These are phyloP conservation scores for Fusarium buxicola DNA, from an alignment of 2,329 filamentous ascomycete genomes.

Conservation along the genomic window DNA sequence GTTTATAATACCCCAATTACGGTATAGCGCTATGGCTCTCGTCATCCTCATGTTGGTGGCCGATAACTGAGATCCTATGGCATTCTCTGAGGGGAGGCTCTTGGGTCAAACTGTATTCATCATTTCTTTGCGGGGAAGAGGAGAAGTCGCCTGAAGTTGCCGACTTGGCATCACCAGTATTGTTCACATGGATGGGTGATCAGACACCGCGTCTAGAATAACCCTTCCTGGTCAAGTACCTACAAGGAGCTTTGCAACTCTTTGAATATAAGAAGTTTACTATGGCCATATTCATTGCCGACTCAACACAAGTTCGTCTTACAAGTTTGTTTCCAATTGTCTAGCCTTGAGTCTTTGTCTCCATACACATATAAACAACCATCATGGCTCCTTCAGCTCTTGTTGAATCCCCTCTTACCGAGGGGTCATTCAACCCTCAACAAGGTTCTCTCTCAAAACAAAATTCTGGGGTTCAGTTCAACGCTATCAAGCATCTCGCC, in stretches of 20 bases:
- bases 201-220: conserved; percentile 2
- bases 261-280: not conserved
- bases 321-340: not conserved
- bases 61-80: not conserved
- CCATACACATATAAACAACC: not conserved
- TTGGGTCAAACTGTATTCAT: not conserved
- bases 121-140: not conserved
- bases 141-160: not conserved
- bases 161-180: not conserved
- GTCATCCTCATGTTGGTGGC: not conserved
- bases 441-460: not conserved
- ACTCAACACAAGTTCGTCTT: not conserved
- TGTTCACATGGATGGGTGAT: not conserved
- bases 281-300: not conserved
- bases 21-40: not conserved
- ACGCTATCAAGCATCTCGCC: conserved; percentile 36
- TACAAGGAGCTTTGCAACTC: not conserved
- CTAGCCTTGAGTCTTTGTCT: not conserved
- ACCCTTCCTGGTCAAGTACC: not conserved
- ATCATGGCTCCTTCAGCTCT: conserved; percentile 31
- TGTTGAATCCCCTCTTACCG: conserved; percentile 8
- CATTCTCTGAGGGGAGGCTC: not conserved
- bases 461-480: conserved; percentile 13
- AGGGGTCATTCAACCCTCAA: not conserved
- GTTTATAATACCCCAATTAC: conserved; percentile 10